These are phyloP conservation scores for Xylariaceae sp. DNA, from an alignment of 2,329 filamentous ascomycete genomes.

Conservation along the genomic window DNA sequence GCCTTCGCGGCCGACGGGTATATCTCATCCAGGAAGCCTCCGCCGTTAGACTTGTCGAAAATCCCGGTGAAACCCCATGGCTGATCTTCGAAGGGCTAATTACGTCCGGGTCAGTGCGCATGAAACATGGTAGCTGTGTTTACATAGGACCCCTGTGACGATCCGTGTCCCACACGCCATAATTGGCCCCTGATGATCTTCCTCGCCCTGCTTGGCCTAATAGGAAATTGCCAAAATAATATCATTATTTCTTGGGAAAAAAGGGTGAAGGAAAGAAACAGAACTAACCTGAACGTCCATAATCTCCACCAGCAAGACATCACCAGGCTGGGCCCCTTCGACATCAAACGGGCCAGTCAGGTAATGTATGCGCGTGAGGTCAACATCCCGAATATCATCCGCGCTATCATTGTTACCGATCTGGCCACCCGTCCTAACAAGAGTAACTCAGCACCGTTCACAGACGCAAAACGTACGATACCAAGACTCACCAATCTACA, in stretches of 20 bases:
- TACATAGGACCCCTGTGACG: neutral
- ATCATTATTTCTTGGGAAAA: neutral
- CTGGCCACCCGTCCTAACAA: slow-evolving; percentile 62
- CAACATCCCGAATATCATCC: slow-evolving; percentile 80
- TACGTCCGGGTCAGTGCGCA: slow-evolving; percentile 2
- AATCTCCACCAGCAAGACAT: slow-evolving; percentile 81
- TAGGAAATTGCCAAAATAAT: neutral
- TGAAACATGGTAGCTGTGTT: neutral
- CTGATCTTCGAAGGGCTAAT: slow-evolving; percentile 69
- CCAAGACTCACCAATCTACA: slow-evolving; percentile 58
- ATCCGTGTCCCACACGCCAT: neutral
- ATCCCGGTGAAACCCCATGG: slow-evolving; percentile 89
- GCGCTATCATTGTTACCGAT: slow-evolving; percentile 85
- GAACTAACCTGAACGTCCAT: slow-evolving; percentile 60
- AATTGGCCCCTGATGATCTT: neutral
- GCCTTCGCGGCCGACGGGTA: slow-evolving; percentile 70
- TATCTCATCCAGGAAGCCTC: slow-evolving; percentile 81
- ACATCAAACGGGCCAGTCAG: slow-evolving; percentile 86
- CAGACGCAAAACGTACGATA: slow-evolving; percentile 1
- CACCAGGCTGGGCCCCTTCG: slow-evolving; percentile 76
- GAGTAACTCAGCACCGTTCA: neutral
- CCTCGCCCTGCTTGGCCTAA: neutral
- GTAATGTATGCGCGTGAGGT: slow-evolving; percentile 81
- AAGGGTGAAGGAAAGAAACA: neutral
- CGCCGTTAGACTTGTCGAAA: slow-evolving; percentile 75